Evolutionary conservation across 2,329 filamentous ascomycete genomes (phyloP).

Genomic region (Pseudocercospora vitis): DNA sequence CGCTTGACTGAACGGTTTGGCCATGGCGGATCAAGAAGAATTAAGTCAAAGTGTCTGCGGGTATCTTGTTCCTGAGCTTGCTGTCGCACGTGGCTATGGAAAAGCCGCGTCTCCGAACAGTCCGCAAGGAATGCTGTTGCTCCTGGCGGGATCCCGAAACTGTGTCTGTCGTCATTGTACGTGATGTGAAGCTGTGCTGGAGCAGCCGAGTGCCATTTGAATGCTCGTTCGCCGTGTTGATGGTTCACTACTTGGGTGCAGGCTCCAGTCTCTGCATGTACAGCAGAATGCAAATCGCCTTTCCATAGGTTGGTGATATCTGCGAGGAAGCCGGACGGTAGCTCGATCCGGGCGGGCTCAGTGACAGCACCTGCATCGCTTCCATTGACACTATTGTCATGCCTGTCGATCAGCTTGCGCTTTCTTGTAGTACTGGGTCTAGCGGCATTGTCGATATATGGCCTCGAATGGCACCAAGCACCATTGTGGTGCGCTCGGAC

Average conservation of each 20-base stretch:
- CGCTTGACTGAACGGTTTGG: constrained; percentile 72
- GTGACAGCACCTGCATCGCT: background rate
- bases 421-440: constrained; percentile 18
- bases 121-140: constrained; percentile 54
- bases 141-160: constrained; percentile 48
- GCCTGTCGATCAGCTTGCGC: constrained; percentile 23
- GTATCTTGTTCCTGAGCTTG: constrained; percentile 43
- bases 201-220: background rate
- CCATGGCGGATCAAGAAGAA: constrained; percentile 78
- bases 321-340: background rate
- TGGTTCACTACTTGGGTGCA: constrained; percentile 1
- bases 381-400: background rate
- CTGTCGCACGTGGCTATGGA: constrained; percentile 41
- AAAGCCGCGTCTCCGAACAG: constrained; percentile 38
- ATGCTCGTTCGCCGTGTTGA: constrained; percentile 1
- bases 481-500: constrained; percentile 30
- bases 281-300: background rate
- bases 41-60: constrained; percentile 60
- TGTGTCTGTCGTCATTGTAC: background rate
- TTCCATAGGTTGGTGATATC: background rate
- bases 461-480: constrained; percentile 40
- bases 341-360: background rate
- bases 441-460: constrained; percentile 8
- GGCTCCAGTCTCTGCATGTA: background rate
- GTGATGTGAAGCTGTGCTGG: constrained; percentile 6